Evolutionary conservation across 768 basidiomycete species (phyloP), one percentile per base, ranked within the genome.

Genomic region (Termitomyces sp.): DNA sequence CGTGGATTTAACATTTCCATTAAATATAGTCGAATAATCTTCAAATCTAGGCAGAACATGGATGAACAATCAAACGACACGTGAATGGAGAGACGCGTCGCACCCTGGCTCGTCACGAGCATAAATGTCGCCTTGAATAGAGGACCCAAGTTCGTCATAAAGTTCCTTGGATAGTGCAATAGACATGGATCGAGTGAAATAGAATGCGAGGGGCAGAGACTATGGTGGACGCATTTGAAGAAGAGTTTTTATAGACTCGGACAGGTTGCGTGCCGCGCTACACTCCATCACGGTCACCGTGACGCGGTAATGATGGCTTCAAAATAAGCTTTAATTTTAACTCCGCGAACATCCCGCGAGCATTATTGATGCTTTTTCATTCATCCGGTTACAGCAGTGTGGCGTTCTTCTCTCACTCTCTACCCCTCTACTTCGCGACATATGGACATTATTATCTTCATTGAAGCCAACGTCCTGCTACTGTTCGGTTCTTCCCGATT

Each of bases 1-100:
- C 1, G 70, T 62, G 30, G 82, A 78, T 45, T 81, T 74, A 37
- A 93, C 81, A 55, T 89, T 89, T 5, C 90, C 91, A 62, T 93
- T 93, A 78, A 93, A 93, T 55, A 92, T 79, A 34, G 70, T 79
- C 5, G 77, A 73, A 60, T 76, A 78, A 58, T 82, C 79, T 13
- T 61, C 52, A 64, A 84, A 84, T 22, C 82, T 82, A 59, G 5
- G 13, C n/a, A 27, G 27, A 22, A 12, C 14, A 30, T 45, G 24
- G 51, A 40, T 45, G 9, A 53, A 52, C 48, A 53, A 33, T 39
- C 32, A 27, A 12, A 9, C 13, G 18, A 32, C 20, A 24, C 44
- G 20, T 27, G 20, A 20, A 16, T 61, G 66, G 51, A 39, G 51
- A 39, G 43, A 52, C 16, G 34, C 50, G 54, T 65, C 45, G n/a